Evolutionary conservation across 257 asterid genomes (phyloP).

Genomic region (Cordia subcordata): DNA sequence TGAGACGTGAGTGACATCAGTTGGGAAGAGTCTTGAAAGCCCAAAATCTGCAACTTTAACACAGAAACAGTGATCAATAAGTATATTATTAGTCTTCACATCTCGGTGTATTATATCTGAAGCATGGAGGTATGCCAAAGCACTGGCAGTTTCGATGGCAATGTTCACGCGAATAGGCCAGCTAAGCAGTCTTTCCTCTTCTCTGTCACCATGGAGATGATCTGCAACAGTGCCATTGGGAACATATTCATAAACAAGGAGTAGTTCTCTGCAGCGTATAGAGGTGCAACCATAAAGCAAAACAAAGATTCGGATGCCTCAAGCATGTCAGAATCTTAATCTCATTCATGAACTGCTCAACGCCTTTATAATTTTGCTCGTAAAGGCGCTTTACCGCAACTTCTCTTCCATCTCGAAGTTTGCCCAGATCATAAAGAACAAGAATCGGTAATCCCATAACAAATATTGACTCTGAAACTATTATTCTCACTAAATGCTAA

Average conservation of each 20-base stretch:
- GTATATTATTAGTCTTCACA: slow-evolving; percentile 67
- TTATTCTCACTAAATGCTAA: not conserved
- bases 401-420: slow-evolving; percentile 72
- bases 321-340: slow-evolving; percentile 55
- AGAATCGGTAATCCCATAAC: slow-evolving; percentile 2
- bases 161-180: slow-evolving; percentile 64
- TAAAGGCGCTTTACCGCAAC: slow-evolving; percentile 79
- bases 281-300: slow-evolving; percentile 78
- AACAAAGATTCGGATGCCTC: slow-evolving; percentile 63
- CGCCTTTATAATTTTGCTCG: slow-evolving; percentile 62
- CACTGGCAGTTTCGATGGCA: slow-evolving; percentile 66
- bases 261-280: slow-evolving; percentile 54
- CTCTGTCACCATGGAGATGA: slow-evolving; percentile 56
- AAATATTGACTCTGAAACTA: not conserved
- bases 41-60: slow-evolving; percentile 90
- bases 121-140: slow-evolving; percentile 64
- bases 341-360: slow-evolving; percentile 73
- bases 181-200: slow-evolving; percentile 29
- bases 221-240: slow-evolving; percentile 72
- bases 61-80: slow-evolving; percentile 46
- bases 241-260: slow-evolving; percentile 77
- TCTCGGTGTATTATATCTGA: slow-evolving; percentile 69
- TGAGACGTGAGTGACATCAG: slow-evolving; percentile 60
- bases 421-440: slow-evolving; percentile 32
- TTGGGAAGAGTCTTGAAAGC: slow-evolving; percentile 59